Base-by-base conservation (phyloP, 768 basidiomycete genomes). In the Kwoniella botswanensis region DNA sequence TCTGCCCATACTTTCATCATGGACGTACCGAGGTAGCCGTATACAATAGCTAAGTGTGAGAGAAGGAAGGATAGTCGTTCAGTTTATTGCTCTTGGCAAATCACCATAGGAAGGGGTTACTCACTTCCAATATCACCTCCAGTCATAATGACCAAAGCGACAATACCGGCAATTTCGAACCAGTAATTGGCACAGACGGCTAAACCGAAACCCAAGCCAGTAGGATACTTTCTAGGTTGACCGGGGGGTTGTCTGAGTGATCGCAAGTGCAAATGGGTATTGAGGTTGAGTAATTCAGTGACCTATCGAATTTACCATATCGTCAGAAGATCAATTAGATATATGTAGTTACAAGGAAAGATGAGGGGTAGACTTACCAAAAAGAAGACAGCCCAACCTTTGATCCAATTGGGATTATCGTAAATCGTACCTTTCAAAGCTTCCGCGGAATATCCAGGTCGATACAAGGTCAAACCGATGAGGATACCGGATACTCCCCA, bases 151-250 rank as follows among this genome's bases (percentile, higher is more conserved):
- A 87, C 87, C 61, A 97, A 86, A 17, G 87, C 85, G 4, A 86
- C 78, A 93, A 96, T 97, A 0, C 85, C 90, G 26, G 96, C 70
- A 9, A 85, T 87, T 85, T 99, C 97, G 79, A 95, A 98, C 81
- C 92, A 90, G 85, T 99, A 99, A 84, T 99, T 98, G 17, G 96
- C 93, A 86, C 88, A 92, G 6, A 93, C 91, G 52, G 95, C 88
- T n/a, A 88, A 84, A 65, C 89, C 86, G 85, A 98, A 99, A 6
- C 94, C 95, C 74, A 94, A 96, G 26, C 97, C 96, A n/a, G 86
- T 85, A 0, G 97, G 97, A 75, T 97, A 91, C n/a, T 88, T 90
- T 59, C 96, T 91, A 66, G 87, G 88, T 69, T 88, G 90, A 17
- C 92, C 93, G 24, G 88, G 85, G 0, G 96, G 93, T 22, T 70